Evolutionary conservation across 164 flowering plant genomes (phyloP).

Genomic region (Aristolochia californica): DNA sequence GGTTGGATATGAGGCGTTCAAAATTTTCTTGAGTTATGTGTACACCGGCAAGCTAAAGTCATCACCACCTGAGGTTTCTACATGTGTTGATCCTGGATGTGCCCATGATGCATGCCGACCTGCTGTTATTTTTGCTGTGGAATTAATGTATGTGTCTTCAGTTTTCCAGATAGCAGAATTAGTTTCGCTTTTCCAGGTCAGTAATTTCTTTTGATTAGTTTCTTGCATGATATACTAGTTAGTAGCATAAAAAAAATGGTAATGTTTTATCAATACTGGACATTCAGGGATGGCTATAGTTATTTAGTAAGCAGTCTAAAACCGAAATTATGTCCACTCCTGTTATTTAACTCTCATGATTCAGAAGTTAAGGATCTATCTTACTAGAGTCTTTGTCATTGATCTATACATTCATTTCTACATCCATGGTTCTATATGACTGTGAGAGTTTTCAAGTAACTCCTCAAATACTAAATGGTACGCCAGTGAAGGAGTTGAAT

Average conservation of each 20-base stretch:
- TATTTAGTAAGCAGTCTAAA: too few relatives aligned
- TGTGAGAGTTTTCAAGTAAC: too few relatives aligned
- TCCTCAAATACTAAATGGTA: too few relatives aligned
- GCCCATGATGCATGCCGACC: slow-evolving; percentile 63
- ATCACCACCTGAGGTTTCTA: slow-evolving; percentile 49
- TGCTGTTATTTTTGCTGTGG: slow-evolving; percentile 48
- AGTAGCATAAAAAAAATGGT: not conserved
- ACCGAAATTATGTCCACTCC: too few relatives aligned
- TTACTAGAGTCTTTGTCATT: too few relatives aligned
- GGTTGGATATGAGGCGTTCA: slow-evolving; percentile 57
- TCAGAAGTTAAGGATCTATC: too few relatives aligned
- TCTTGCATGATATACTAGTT: not conserved
- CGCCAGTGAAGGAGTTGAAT: too few relatives aligned
- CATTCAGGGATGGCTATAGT: too few relatives aligned
- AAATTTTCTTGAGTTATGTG: slow-evolving; percentile 44
- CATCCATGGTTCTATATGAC: too few relatives aligned
- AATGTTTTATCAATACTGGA: too few relatives aligned
- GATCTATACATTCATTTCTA: too few relatives aligned
- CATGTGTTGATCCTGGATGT: slow-evolving; percentile 55
- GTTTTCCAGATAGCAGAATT: slow-evolving; percentile 60
- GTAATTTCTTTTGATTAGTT: slow-evolving; percentile 2
- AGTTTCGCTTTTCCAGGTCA: slow-evolving; percentile 56
- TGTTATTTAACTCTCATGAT: too few relatives aligned
- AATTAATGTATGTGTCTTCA: slow-evolving; percentile 55
- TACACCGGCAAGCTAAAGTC: slow-evolving; percentile 61